These are phyloP conservation scores for Globisporangium canariense DNA, from an alignment of 352 stramenopile species.

Conservation along the genomic window DNA sequence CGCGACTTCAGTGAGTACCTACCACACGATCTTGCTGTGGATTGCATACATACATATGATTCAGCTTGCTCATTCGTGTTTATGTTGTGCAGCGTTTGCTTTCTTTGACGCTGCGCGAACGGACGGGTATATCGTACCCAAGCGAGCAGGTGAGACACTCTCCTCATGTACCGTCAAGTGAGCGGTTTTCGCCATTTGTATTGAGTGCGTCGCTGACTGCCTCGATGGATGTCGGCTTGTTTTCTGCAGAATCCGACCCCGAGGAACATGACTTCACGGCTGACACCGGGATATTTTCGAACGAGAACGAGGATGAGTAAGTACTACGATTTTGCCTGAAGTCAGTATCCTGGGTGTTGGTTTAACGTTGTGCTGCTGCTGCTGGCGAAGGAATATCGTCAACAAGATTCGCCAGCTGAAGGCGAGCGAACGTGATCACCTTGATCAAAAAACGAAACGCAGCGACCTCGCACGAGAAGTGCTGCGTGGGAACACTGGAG, in stretches of 20 bases:
- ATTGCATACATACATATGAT: neutral
- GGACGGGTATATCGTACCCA: constrained; percentile 22
- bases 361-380: neutral
- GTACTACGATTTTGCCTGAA: constrained; percentile 1
- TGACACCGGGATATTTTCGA: constrained; percentile 22
- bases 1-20: constrained; percentile 15
- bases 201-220: neutral
- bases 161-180: neutral
- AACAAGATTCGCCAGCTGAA: constrained; percentile 8
- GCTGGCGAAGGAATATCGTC: constrained; percentile 4
- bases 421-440: neutral
- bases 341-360: neutral
- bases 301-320: constrained; percentile 29
- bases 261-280: neutral
- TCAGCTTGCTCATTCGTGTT: neutral
- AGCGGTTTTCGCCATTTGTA: neutral
- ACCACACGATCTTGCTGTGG: neutral
- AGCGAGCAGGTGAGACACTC: neutral
- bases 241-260: neutral
- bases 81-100: constrained; percentile 25
- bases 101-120: constrained; percentile 40
- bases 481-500: neutral
- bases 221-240: neutral
- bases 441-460: neutral
- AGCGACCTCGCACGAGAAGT: neutral